Evolutionary conservation across 1,139 yeast genomes (phyloP).

Genomic region (Casaregolazyma lundiana): DNA sequence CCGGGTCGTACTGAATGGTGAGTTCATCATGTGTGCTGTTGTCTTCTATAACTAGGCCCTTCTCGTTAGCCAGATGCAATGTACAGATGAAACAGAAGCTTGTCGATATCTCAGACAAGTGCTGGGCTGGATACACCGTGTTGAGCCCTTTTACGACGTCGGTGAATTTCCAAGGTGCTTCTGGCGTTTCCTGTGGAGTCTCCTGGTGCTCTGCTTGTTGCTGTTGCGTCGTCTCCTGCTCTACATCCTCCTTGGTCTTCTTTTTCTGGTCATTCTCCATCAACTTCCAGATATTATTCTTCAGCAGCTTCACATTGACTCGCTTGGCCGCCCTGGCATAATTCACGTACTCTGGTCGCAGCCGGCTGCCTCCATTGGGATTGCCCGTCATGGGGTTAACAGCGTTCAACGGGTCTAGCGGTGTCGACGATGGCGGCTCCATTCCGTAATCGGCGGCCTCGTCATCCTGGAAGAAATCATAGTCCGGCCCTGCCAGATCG

Average conservation of each 20-base stretch:
- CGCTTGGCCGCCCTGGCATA: conserved; percentile 79
- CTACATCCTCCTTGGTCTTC: conserved; percentile 14
- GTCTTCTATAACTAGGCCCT: conserved; percentile 62
- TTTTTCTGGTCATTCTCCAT: conserved; percentile 24
- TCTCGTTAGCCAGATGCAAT: conserved; percentile 84
- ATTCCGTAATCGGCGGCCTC: conserved; percentile 20
- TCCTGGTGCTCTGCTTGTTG: conserved; percentile 5
- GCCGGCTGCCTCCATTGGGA: conserved; percentile 12
- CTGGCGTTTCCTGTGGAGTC: conserved; percentile 15
- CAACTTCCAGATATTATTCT: conserved; percentile 78
- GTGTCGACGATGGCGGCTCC: conserved; percentile 1
- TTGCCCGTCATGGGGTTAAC: background rate
- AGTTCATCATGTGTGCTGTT: conserved; percentile 57
- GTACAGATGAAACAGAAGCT: conserved; percentile 84
- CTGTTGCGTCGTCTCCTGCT: conserved; percentile 8
- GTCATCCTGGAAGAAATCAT: conserved; percentile 42
- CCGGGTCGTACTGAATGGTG: conserved; percentile 35
- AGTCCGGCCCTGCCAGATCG: conserved; percentile 32
- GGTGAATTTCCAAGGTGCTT: conserved; percentile 38
- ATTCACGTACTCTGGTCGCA: conserved; percentile 59
- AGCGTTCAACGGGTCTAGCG: background rate
- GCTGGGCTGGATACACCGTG: conserved; percentile 33
- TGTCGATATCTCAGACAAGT: conserved; percentile 63
- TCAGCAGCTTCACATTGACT: conserved; percentile 74
- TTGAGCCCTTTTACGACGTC: conserved; percentile 40